Evolutionary conservation across 2,329 filamentous ascomycete genomes (phyloP).

Genomic region (Fusarium globosum): DNA sequence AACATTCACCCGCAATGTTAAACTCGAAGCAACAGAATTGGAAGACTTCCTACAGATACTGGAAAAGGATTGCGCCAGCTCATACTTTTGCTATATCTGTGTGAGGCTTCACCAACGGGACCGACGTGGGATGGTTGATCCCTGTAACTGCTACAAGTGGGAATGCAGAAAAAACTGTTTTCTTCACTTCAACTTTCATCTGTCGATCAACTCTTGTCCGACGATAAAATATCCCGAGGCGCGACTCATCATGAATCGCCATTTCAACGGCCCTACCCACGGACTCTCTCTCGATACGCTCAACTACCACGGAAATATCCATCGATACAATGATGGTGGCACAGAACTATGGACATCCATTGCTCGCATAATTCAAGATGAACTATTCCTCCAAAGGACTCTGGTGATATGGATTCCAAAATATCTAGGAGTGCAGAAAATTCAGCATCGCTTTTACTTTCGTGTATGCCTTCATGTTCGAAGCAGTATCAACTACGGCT

Average conservation of each 20-base stretch:
- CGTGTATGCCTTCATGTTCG: not conserved
- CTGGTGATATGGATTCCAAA: not conserved
- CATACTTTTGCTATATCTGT: constrained; percentile 12
- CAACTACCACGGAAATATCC: not conserved
- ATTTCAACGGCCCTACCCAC: constrained; percentile 9
- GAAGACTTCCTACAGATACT: not conserved
- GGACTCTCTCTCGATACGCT: not conserved
- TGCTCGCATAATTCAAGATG: constrained; percentile 1
- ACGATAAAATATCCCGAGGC: not conserved
- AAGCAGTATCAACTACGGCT: too few relatives aligned
- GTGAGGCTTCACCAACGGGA: constrained; percentile 1
- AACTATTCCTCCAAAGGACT: not conserved
- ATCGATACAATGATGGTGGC: fast-evolving
- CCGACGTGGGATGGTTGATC: not conserved
- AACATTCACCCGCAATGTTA: not conserved
- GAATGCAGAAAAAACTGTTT: not conserved
- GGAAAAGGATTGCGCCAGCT: not conserved
- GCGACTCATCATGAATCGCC: constrained; percentile 15
- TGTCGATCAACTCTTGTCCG: too few relatives aligned
- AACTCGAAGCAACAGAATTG: not conserved
- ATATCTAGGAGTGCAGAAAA: not conserved
- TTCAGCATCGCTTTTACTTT: fast-evolving
- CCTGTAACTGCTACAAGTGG: fast-evolving
- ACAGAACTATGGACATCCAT: not conserved
- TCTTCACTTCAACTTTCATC: not conserved